Evolutionary conservation across 805 yeast genomes (phyloP).

Genomic region (Lipomyces lipofer): DNA sequence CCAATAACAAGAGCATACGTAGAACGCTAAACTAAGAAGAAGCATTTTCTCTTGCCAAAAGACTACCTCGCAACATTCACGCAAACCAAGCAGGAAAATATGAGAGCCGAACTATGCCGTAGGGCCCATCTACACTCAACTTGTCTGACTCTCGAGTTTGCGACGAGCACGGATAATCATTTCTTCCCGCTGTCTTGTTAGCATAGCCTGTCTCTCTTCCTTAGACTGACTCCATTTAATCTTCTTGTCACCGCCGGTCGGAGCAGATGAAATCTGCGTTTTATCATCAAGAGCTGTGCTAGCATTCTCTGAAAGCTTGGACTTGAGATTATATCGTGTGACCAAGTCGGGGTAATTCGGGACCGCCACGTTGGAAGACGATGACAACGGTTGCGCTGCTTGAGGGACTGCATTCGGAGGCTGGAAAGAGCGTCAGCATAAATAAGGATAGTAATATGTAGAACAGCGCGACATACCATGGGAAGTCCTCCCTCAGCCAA

Average conservation of each 20-base stretch:
- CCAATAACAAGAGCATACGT: no score
- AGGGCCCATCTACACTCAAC: no score
- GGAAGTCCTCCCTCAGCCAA: constrained; percentile 64
- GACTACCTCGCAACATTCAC: no score
- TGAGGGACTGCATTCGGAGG: constrained; percentile 16
- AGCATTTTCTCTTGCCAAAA: no score
- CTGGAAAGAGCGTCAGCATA: neutral
- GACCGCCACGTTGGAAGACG: constrained; percentile 25
- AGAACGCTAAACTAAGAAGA: no score
- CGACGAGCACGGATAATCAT: constrained; percentile 64
- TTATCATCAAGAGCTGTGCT: no score
- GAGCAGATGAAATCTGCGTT: neutral
- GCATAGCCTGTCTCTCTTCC: constrained; percentile 46
- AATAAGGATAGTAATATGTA: no score
- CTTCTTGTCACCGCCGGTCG: constrained; percentile 17
- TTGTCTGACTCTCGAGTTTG: no score
- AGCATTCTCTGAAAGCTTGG: no score
- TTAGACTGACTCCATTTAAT: constrained; percentile 47
- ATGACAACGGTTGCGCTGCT: neutral
- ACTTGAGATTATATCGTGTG: constrained; percentile 22
- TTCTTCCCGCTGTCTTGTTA: constrained; percentile 53
- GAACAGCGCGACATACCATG: constrained; percentile 6
- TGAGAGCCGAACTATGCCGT: no score
- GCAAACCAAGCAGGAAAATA: no score
- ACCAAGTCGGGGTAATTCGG: constrained; percentile 20